phyloP scores from a whole-genome alignment of 2,329 filamentous ascomycete species.

The Aspergillus fischeri region DNA sequence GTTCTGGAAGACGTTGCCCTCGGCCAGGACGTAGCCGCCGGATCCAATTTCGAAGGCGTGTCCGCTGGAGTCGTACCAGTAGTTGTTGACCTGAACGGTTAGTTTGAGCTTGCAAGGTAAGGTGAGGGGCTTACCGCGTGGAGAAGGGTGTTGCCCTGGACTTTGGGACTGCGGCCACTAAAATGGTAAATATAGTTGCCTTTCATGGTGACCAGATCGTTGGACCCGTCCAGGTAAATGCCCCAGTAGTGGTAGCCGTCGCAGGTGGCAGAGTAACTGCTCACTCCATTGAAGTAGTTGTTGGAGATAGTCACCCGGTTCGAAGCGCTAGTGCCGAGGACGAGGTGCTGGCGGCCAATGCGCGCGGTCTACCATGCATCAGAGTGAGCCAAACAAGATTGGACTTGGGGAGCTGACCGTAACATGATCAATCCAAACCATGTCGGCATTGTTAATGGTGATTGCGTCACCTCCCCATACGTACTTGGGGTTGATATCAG shows the following conservation, averaged over 20 bases:
- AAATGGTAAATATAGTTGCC: conserved; percentile 60
- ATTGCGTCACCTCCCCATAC: conserved; percentile 60
- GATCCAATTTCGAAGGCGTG: conserved; percentile 55
- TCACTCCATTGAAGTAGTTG: conserved; percentile 54
- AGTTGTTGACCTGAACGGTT: conserved; percentile 48
- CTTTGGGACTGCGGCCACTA: conserved; percentile 55
- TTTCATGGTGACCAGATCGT: conserved; percentile 56
- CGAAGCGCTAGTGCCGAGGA: conserved; percentile 51
- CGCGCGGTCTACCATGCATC: conserved; percentile 44
- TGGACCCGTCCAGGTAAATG: conserved; percentile 53
- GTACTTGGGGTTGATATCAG: conserved; percentile 54
- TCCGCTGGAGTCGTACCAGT: conserved; percentile 52
- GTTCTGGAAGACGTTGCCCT: conserved; percentile 58
- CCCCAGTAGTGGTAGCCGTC: conserved; percentile 59
- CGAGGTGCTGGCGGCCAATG: conserved; percentile 58
- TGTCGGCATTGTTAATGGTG: conserved; percentile 44
- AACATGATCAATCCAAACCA: conserved; percentile 51
- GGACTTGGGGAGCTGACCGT: conserved; percentile 20
- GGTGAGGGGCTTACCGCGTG: conserved; percentile 41
- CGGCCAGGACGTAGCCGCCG: conserved; percentile 48
- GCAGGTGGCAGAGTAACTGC: conserved; percentile 54
- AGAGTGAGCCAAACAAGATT: background rate
- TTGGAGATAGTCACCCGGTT: conserved; percentile 59
- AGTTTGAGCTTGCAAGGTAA: background rate
- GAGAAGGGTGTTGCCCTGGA: conserved; percentile 53